These are phyloP conservation scores for Oidium heveae DNA, from an alignment of 2,329 filamentous ascomycete species.

Conservation along the genomic window DNA sequence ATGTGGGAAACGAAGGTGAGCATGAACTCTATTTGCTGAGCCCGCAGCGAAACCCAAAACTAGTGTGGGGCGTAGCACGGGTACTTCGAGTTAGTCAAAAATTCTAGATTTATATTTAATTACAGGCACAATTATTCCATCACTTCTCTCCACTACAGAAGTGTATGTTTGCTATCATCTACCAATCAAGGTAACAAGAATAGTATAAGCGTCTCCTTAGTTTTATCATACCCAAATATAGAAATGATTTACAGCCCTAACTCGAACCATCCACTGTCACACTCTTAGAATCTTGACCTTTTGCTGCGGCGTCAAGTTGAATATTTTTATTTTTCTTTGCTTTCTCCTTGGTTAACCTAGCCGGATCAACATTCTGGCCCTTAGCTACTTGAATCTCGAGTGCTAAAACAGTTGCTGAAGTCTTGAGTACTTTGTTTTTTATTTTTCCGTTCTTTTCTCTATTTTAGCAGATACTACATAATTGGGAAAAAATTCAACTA, in stretches of 20 bases:
- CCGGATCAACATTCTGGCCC: conserved; percentile 17
- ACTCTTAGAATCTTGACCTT: conserved; percentile 21
- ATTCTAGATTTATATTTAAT: no score
- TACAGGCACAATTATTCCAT: no score
- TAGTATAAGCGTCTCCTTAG: no score
- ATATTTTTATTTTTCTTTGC: conserved; percentile 30
- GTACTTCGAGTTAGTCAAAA: no score
- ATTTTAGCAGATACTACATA: background rate
- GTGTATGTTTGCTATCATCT: no score
- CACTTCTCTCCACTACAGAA: no score
- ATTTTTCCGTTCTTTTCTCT: conserved; percentile 23
- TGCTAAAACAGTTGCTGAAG: conserved; percentile 24
- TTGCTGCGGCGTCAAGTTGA: conserved; percentile 19
- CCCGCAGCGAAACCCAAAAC: no score
- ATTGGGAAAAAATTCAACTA: background rate
- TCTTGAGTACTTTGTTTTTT: conserved; percentile 34
- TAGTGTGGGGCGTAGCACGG: no score
- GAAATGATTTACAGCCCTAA: background rate
- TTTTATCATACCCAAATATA: no score
- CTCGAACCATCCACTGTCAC: conserved; percentile 15
- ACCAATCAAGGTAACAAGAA: no score
- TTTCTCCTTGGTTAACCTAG: conserved; percentile 21
- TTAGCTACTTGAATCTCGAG: conserved; percentile 26
- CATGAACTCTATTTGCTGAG: no score
- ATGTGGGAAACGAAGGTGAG: no score